Evolutionary conservation across 345 rosid species (phyloP), one percentile per base, ranked within the genome.

Genomic region (Acer yangbiense): DNA sequence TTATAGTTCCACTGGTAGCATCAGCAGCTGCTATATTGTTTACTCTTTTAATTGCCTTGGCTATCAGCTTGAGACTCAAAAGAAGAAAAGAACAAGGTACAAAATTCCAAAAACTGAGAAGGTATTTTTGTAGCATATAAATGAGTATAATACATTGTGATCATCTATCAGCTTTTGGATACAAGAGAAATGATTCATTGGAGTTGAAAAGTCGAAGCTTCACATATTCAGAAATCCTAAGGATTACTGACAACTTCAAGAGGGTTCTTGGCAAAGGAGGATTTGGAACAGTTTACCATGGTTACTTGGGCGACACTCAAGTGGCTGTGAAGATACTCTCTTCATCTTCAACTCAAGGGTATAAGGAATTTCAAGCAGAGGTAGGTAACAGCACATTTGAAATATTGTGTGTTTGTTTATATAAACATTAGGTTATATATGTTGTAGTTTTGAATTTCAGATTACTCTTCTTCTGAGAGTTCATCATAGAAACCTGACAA

Each of bases 241-340:
- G 4, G 1, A 85, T 88, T 20, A 88, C 93, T 3, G 64, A 83
- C 39, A 86, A 90, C 72, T 91, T 91, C 52, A 46, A 76, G 61
- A 20, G 70, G 70, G 17, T 81, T 32, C 80, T 87, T 52, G 92
- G 96, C 13, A 75, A 84, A 81, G 96, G 93, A 80, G 93, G 92
- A 6, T 90, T 88, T 73, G 96, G 96, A 79, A 72, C 66, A 1
- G 96, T 91, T 48, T 89, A 85, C 72, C 83, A 72, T 70, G 93
- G 92, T 2, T 62, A 7, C 50, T 80, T 87, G 44, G 82, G 67
- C 68, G 67, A 78, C 1, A 76, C 67, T 21, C 71, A 77, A 72
- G 90, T 89, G 0, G 95, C 91, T 0, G 90, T 89, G 25, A 88
- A 89, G 64, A 20, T 89, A 84, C 77, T 87, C 10, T 89, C 93